Evolutionary conservation across 306 rosid genomes (phyloP).

Genomic region (Prunus fruticosa): DNA sequence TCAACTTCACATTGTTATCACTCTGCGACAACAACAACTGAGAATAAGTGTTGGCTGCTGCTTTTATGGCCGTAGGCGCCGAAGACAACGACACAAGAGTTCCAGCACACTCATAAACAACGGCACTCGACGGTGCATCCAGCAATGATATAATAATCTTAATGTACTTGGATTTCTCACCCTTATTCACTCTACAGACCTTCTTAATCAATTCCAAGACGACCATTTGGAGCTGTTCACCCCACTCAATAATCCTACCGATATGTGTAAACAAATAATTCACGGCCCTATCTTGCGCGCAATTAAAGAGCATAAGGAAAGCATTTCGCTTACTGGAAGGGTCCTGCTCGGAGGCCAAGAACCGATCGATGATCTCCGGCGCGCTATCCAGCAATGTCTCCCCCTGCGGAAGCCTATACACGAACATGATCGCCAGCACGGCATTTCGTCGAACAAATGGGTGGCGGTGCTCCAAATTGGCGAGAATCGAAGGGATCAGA

Average conservation of each 20-base stretch:
- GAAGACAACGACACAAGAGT: conserved; percentile 88
- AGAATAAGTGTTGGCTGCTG: conserved; percentile 77
- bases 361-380: conserved; percentile 81
- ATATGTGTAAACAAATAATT: conserved; percentile 56
- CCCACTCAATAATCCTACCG: conserved; percentile 80
- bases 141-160: conserved; percentile 72
- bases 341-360: conserved; percentile 76
- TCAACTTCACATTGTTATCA: conserved; percentile 90
- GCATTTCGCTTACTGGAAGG: conserved; percentile 82
- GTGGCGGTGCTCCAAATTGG: conserved; percentile 85
- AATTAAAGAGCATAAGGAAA: conserved; percentile 86
- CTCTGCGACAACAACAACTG: conserved; percentile 88
- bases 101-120: conserved; percentile 83
- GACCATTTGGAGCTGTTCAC: conserved; percentile 88
- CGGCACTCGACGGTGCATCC: conserved; percentile 77
- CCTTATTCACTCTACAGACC: conserved; percentile 79
- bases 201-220: conserved; percentile 81
- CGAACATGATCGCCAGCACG: conserved; percentile 84
- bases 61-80: conserved; percentile 88
- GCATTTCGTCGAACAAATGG: conserved; percentile 85
- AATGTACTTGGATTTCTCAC: conserved; percentile 81
- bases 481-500: conserved; percentile 72
- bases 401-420: conserved; percentile 79
- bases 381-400: conserved; percentile 76
- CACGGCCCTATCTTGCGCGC: conserved; percentile 87